Conservation (phyloP, 352 stramenopile genomes). For the Paralagenidium karlingii region DNA sequence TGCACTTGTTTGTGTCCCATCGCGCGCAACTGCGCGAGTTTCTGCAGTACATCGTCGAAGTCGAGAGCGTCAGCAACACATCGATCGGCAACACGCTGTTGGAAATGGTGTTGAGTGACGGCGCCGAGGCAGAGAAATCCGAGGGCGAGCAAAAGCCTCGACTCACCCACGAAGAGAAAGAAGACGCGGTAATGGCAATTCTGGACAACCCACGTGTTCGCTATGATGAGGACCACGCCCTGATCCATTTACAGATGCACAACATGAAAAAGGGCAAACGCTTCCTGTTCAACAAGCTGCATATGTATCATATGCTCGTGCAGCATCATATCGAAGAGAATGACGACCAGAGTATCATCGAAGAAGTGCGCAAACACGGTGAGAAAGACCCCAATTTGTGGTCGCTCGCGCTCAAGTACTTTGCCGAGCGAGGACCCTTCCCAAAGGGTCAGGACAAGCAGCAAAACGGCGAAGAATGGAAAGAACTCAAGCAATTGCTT, state of each 20-base stretch:
- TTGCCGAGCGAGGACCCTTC: slow-evolving; percentile 67
- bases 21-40: slow-evolving; percentile 81
- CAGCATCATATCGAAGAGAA: slow-evolving; percentile 90
- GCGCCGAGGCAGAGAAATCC: no score
- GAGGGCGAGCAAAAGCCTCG: slow-evolving; percentile 15
- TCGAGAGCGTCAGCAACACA: slow-evolving; percentile 80
- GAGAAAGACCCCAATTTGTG: slow-evolving; percentile 85
- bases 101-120: slow-evolving; percentile 79
- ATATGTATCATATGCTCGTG: slow-evolving; percentile 91
- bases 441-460: slow-evolving; percentile 28
- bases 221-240: slow-evolving; percentile 88
- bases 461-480: slow-evolving; percentile 55
- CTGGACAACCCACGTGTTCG: slow-evolving; percentile 83
- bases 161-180: slow-evolving; percentile 47
- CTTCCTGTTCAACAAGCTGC: slow-evolving; percentile 90
- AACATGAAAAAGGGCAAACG: slow-evolving; percentile 87
- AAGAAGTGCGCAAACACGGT: slow-evolving; percentile 82
- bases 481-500: slow-evolving; percentile 66
- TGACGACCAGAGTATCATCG: slow-evolving; percentile 80
- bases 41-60: slow-evolving; percentile 82
- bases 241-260: slow-evolving; percentile 89
- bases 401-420: slow-evolving; percentile 85
- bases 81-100: slow-evolving; percentile 83
- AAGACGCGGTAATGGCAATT: slow-evolving; percentile 76
- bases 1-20: slow-evolving; percentile 89